Conservation (phyloP, 2,329 filamentous ascomycete genomes). For the Onygena corvina region DNA sequence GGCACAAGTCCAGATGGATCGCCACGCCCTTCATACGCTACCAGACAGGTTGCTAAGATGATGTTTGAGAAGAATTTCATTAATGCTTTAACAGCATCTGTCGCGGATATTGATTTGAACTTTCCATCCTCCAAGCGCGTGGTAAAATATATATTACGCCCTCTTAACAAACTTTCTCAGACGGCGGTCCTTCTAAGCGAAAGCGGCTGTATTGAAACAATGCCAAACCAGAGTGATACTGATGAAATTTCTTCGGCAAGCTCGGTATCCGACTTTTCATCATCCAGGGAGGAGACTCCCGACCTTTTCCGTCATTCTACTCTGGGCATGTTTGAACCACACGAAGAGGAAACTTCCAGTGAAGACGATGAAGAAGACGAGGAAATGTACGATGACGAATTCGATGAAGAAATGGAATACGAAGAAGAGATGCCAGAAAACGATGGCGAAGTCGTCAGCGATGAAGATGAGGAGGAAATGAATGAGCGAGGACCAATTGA, state of each 20-base stretch:
- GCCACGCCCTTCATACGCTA: constrained; percentile 44
- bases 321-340: constrained; percentile 82
- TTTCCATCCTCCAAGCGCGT: constrained; percentile 87
- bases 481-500: constrained; percentile 65
- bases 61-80: constrained; percentile 99
- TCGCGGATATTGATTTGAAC: constrained; percentile 90
- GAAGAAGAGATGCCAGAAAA: constrained; percentile 69
- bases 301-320: constrained; percentile 95
- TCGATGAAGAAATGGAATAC: constrained; percentile 83
- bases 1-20: constrained; percentile 52
- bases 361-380: constrained; percentile 60
- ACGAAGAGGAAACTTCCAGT: constrained; percentile 66
- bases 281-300: constrained; percentile 84
- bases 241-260: constrained; percentile 81
- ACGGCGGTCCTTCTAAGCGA: constrained; percentile 79
- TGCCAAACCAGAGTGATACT: constrained; percentile 59
- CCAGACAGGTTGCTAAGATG: constrained; percentile 74
- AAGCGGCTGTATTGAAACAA: constrained; percentile 58
- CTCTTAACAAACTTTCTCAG: constrained; percentile 73
- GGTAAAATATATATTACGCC: constrained; percentile 89
- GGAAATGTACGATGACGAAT: constrained; percentile 87
- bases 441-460: constrained; percentile 77
- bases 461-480: constrained; percentile 71
- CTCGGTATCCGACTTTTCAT: constrained; percentile 76
- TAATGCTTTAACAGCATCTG: constrained; percentile 73